Evolutionary conservation across 2,329 filamentous ascomycete species (phyloP), one percentile per base, ranked within the genome.

Genomic region (Didymella glomerata): DNA sequence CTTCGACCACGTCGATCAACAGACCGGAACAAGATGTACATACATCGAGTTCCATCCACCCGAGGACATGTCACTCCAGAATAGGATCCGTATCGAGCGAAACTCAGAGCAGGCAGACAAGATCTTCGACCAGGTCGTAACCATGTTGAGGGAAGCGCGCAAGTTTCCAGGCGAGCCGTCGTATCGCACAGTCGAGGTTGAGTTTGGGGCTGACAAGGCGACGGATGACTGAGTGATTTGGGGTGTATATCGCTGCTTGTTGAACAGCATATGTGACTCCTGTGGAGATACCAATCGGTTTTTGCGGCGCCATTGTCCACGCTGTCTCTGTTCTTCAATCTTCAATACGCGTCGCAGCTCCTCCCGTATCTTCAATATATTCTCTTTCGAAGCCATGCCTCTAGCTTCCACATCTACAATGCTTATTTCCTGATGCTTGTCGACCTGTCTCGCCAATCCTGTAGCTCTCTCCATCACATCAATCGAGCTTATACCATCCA

Each of bases 31-130:
- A 22, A 44, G 60, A 14, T 62, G 55, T 41, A 59, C 47, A 28
- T 62, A 62, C 46, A 34, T 61, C n/a, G 49, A 62, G 18, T 62
- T 66, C 36, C 60, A 62, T 9, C 42, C 60, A n/a, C 60, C 62
- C 2, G 63, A 64, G 24, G 63, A 65, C 28, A 64, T 68, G 55
- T 60, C 60, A 2, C 45, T 50, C 14, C 28, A 60, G 14, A 47
- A n/a, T 14, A 48, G 28, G 18, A 45, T 62, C 20, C 42, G 62
- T 24, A 45, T 68, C 22, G 48, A 62, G 11, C 45, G 51, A 20
- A 20, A 30, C 9, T 47, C 42, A 11, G 20, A 16, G 25, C 18
- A 54, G 32, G 41, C 22, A 57, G 32, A 32, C 34, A 8, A 27
- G 1, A 41, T 32, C 1, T 68, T 59, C 40, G 40, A 56, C 24